Conservation (phyloP, 2,329 filamentous ascomycete genomes). For the Colletotrichum trifolii region DNA sequence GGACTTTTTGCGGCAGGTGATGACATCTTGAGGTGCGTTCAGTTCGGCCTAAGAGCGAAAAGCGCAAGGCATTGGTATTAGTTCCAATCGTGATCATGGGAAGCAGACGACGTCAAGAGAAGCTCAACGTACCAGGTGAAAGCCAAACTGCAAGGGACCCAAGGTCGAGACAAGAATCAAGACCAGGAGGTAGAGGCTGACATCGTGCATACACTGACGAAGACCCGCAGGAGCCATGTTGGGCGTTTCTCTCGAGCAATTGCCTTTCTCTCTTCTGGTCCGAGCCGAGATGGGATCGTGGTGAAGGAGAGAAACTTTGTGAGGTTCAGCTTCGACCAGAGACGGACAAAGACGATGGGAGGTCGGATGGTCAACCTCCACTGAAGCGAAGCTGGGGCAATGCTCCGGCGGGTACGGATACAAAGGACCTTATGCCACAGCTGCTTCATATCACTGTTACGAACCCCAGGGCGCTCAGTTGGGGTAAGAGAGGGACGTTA, state of each 20-base stretch:
- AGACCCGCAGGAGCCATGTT: constrained; percentile 47
- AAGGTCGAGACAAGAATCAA: constrained; percentile 81
- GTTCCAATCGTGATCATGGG: neutral
- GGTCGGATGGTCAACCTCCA: constrained; percentile 13
- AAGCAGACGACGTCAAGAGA: neutral
- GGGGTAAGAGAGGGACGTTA: too few relatives aligned
- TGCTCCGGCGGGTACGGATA: neutral
- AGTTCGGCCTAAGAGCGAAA: constrained; percentile 77
- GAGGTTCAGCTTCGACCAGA: neutral
- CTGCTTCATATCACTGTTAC: constrained; percentile 22
- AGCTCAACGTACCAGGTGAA: constrained; percentile 76
- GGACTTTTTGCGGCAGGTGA: constrained; percentile 79
- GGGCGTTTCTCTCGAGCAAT: constrained; percentile 2
- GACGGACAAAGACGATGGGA: neutral
- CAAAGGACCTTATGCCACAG: constrained; percentile 22
- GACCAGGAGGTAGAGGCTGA: constrained; percentile 83
- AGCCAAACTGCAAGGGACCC: constrained; percentile 93
- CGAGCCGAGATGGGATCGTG: neutral
- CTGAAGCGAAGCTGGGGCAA: constrained; percentile 24
- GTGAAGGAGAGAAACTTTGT: constrained; percentile 3
- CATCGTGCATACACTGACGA: constrained; percentile 57
- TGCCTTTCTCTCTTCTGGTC: constrained; percentile 12
- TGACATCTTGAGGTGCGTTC: constrained; percentile 93
- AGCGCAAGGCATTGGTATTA: constrained; percentile 1
- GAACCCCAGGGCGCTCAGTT: neutral